Base-by-base conservation (phyloP, 2,329 filamentous ascomycete genomes). In the Sporothrix variecibatus region DNA sequence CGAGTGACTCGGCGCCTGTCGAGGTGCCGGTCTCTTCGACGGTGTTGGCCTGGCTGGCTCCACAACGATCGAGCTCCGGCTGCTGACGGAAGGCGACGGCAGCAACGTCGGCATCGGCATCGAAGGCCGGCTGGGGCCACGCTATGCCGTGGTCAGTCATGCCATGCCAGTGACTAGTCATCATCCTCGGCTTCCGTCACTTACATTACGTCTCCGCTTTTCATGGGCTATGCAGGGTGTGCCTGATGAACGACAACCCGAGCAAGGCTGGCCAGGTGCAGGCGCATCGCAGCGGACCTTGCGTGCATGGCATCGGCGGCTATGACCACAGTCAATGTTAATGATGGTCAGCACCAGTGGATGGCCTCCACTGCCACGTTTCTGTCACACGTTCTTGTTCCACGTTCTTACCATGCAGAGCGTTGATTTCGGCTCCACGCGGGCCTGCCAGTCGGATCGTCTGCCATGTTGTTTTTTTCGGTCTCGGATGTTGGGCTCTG, bases 161-260 rank as follows among this genome's bases (percentile, higher is more conserved):
- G 23, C 28, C 17, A 4, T 34, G 11, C 12, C 3, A 9, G 38
- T 20, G 8, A 1, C 31, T 43, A 31, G 34, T 9, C 12, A 67
- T 20, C 23, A 5, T 9, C 11, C 4, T 4, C 17, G 4, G 1
- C 60, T 17, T 17, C 17, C 43, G 20, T 43, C 11, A 72, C 73
- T 71, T 31, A 76, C 75, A 20, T 74, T 76, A 15, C 72, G 73
- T 34, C 75, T 68, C 64, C 75, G 72, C 72, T 76, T 76, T 62
- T 75, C 72, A n/a, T 76, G 73, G 38, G 75, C 73, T 2, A 76
- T 40, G 34, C 75, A 76, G 9, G 75, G 56, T 26, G 73, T 75
- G 5, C 72, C 73, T 23, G 75, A 72, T 9, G 56, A 72, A 12
- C 72, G 73, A 11, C 73, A 75, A 15, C 72, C 75, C 15, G 73